Evolutionary conservation across 352 stramenopile genomes (phyloP).

Genomic region (Globisporangium spinosum): DNA sequence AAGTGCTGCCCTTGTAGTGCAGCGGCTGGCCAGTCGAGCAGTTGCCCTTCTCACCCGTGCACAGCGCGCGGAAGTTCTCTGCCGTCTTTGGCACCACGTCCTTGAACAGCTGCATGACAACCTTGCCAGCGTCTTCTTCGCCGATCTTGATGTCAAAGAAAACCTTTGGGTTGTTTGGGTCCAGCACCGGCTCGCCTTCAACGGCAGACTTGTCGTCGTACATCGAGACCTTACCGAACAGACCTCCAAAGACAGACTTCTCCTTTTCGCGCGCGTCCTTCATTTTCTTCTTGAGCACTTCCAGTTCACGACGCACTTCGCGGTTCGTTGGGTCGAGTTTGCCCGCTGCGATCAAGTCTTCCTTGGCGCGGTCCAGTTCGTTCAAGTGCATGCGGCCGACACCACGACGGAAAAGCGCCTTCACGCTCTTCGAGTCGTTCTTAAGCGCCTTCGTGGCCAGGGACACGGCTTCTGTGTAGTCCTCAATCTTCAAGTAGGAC

Average conservation of each 20-base stretch:
- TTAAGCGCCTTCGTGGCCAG: conserved; percentile 76
- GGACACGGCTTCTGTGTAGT: conserved; percentile 88
- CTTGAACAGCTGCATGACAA: conserved; percentile 96
- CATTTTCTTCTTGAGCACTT: conserved; percentile 78
- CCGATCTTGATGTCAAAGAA: conserved; percentile 98
- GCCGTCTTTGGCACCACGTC: conserved; percentile 96
- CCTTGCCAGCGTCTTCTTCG: conserved; percentile 81
- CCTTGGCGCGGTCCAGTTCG: conserved; percentile 84
- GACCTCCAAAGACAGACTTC: conserved; percentile 94
- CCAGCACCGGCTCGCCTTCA: conserved; percentile 49
- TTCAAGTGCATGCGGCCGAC: conserved; percentile 83
- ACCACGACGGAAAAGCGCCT: conserved; percentile 83
- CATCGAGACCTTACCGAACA: conserved; percentile 96
- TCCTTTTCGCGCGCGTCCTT: conserved; percentile 93
- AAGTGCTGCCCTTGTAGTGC: conserved; percentile 97
- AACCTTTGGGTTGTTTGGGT: conserved; percentile 94
- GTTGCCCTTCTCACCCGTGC: conserved; percentile 96
- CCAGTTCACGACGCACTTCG: conserved; percentile 75
- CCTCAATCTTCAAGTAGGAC: conserved; percentile 91
- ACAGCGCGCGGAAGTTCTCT: conserved; percentile 98
- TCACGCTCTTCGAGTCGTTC: conserved; percentile 79
- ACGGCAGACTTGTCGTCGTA: conserved; percentile 95
- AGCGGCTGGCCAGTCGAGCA: conserved; percentile 81
- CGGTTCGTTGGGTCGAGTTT: conserved; percentile 82
- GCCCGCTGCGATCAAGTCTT: conserved; percentile 78